These are phyloP conservation scores for Saccharomycopsis fermentans DNA, from an alignment of 805 yeast species.

Conservation along the genomic window DNA sequence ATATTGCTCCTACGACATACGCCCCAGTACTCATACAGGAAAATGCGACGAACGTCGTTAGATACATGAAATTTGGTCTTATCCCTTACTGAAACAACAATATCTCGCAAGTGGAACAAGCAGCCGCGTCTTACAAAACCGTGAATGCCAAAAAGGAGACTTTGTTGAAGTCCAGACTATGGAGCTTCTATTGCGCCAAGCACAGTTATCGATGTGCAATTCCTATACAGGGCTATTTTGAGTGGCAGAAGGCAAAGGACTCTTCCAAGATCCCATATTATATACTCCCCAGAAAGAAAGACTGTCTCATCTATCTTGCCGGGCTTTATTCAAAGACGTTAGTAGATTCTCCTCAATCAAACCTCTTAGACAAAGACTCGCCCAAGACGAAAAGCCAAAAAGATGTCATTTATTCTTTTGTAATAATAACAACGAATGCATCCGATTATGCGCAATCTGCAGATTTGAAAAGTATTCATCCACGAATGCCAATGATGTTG, in stretches of 20 bases:
- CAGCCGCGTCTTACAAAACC: conserved; percentile 29
- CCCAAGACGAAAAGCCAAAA: conserved; percentile 19
- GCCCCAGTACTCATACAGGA: conserved; percentile 32
- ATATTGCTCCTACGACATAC: conserved; percentile 50
- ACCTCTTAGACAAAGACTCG: conserved; percentile 17
- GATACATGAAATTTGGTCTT: conserved; percentile 72
- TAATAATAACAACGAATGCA: conserved; percentile 70
- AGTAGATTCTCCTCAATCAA: conserved; percentile 18
- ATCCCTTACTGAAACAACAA: conserved; percentile 52
- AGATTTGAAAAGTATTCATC: conserved; percentile 58
- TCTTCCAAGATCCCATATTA: conserved; percentile 54
- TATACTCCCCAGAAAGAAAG: conserved; percentile 39
- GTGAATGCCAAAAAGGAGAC: conserved; percentile 73
- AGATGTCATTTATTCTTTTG: conserved; percentile 36
- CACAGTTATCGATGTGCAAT: conserved; percentile 56
- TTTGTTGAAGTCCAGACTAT: conserved; percentile 38
- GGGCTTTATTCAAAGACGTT: conserved; percentile 34
- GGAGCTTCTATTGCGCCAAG: conserved; percentile 38
- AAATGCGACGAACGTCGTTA: conserved; percentile 21
- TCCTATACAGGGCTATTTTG: conserved; percentile 78
- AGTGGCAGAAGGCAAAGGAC: conserved; percentile 45
- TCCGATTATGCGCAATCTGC: conserved; percentile 24
- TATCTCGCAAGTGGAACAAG: not conserved
- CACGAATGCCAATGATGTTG: conserved; percentile 67
- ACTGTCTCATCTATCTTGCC: conserved; percentile 52